Evolutionary conservation across 208 protist species (phyloP).

Genomic region (Leishmania martiniquensis): DNA sequence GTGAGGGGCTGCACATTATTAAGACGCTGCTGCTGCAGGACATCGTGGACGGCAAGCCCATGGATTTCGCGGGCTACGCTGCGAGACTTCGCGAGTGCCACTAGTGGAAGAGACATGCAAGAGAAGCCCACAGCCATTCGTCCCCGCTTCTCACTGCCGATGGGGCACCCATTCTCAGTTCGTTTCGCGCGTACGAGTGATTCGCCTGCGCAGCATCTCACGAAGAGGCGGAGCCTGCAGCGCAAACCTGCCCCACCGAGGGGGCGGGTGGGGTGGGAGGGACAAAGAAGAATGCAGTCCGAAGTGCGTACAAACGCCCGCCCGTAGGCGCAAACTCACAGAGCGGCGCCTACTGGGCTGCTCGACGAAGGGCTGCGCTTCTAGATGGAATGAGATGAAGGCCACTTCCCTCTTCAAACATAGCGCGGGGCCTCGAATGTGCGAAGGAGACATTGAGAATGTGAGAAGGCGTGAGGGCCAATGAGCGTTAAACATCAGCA

Average conservation of each 20-base stretch:
- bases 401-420: too few relatives aligned
- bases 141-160: neutral
- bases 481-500: neutral
- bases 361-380: too few relatives aligned
- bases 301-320: neutral
- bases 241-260: too few relatives aligned
- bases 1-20: conserved; percentile 25
- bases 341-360: too few relatives aligned
- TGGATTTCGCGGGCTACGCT: conserved; percentile 27
- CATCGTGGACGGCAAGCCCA: conserved; percentile 6
- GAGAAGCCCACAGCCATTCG: neutral
- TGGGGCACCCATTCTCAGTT: neutral
- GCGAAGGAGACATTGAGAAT: too few relatives aligned
- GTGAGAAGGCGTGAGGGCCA: too few relatives aligned
- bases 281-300: too few relatives aligned
- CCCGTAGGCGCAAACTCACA: too few relatives aligned
- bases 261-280: too few relatives aligned
- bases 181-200: neutral
- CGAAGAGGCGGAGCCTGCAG: neutral
- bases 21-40: conserved; percentile 22
- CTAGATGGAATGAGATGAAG: too few relatives aligned
- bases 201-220: neutral
- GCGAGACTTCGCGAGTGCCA: conserved; percentile 6
- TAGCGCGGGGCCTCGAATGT: too few relatives aligned
- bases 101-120: neutral